Evolutionary conservation across 2,329 filamentous ascomycete species (phyloP).

Genomic region (Fusarium continuum): DNA sequence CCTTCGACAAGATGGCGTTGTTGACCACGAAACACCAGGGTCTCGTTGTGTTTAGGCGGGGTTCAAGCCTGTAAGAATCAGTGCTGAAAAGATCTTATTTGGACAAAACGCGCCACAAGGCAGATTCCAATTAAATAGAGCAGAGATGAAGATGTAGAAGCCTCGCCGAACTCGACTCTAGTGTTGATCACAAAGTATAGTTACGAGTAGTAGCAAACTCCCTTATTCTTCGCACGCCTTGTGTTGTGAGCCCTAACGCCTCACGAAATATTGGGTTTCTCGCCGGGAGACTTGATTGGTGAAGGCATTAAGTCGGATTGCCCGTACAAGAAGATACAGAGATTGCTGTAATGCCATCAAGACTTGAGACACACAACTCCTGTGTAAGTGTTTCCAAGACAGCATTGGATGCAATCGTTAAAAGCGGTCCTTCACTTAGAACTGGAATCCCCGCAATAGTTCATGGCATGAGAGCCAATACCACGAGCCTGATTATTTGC

Average conservation of each 20-base stretch:
- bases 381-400: no score
- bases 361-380: neutral
- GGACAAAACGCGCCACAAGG: neutral
- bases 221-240: neutral
- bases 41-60: conserved; percentile 20
- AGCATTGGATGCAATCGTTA: no score
- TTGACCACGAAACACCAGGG: conserved; percentile 15
- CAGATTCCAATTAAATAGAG: neutral
- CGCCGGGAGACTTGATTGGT: neutral
- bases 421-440: no score
- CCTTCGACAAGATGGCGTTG: neutral
- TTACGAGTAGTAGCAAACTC: neutral
- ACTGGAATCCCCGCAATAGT: conserved; percentile 1
- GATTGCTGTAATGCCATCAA: neutral
- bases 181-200: neutral
- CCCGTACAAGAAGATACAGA: neutral
- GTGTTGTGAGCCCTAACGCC: neutral
- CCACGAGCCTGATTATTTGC: conserved; percentile 10
- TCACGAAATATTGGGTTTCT: neutral
- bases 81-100: neutral
- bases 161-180: neutral
- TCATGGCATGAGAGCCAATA: conserved; percentile 16
- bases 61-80: conserved; percentile 20
- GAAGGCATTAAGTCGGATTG: neutral
- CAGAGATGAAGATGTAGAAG: no score